Conservation (phyloP, 345 rosid species). For the Populus simonii region DNA sequence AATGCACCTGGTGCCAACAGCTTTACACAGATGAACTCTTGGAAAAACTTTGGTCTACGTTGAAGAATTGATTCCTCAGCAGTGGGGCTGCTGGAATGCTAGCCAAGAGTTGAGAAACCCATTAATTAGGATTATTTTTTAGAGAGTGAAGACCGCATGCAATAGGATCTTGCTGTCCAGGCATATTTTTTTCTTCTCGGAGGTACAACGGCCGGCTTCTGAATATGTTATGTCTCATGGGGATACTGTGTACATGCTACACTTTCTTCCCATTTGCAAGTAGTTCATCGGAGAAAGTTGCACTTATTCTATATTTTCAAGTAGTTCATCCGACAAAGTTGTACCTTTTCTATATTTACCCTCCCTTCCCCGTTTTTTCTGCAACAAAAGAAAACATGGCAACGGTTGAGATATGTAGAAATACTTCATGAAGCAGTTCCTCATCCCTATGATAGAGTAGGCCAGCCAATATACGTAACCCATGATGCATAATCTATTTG, state of each 20-base stretch:
- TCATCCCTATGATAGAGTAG: conserved; percentile 59
- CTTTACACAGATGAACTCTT: not conserved
- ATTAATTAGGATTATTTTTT: conserved; percentile 64
- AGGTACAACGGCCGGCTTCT: conserved; percentile 41
- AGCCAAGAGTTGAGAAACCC: conserved; percentile 75
- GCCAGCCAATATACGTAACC: conserved; percentile 43
- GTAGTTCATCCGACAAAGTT: not conserved
- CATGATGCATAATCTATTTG: not conserved
- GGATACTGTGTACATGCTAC: conserved; percentile 9
- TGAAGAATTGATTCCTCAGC: conserved; percentile 16
- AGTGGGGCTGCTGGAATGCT: conserved; percentile 98
- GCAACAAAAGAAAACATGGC: conserved; percentile 80
- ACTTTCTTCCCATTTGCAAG: not conserved
- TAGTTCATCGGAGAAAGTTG: not conserved
- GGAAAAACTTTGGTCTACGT: conserved; percentile 2
- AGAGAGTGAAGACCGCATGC: conserved; percentile 63
- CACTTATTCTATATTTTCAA: not conserved
- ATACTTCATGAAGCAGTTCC: conserved; percentile 83
- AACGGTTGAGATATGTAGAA: conserved; percentile 48
- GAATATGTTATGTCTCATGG: not conserved
- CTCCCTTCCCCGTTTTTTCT: not conserved
- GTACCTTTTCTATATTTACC: not conserved
- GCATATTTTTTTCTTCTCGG: conserved; percentile 80
- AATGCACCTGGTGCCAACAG: conserved; percentile 17
- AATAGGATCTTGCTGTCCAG: conserved; percentile 63